These are phyloP conservation scores for Zopfia rhizophila DNA, from an alignment of 2,329 filamentous ascomycete species.

Conservation along the genomic window DNA sequence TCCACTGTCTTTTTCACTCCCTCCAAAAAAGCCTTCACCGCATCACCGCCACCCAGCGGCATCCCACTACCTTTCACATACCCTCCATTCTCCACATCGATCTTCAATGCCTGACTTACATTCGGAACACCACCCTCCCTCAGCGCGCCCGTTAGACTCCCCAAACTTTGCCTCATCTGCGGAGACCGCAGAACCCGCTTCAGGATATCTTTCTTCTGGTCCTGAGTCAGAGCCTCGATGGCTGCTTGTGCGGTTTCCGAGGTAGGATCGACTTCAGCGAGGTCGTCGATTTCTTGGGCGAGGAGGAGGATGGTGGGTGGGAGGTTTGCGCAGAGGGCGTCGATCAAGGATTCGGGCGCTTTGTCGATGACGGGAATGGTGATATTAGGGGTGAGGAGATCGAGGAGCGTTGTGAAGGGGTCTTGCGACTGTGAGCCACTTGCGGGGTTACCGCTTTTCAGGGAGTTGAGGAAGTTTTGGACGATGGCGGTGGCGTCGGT, in stretches of 20 bases:
- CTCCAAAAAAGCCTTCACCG: constrained; percentile 89
- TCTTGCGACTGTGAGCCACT: constrained; percentile 63
- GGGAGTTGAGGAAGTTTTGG: constrained; percentile 86
- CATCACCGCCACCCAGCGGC: constrained; percentile 87
- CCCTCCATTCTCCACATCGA: constrained; percentile 86
- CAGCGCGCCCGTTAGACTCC: constrained; percentile 85
- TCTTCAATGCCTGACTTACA: constrained; percentile 84
- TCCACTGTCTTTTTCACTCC: constrained; percentile 84
- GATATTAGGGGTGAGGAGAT: constrained; percentile 80
- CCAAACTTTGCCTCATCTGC: constrained; percentile 88
- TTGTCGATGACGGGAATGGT: constrained; percentile 82
- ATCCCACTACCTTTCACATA: constrained; percentile 80
- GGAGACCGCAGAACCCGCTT: constrained; percentile 86
- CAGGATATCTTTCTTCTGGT: constrained; percentile 83
- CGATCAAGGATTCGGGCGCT: constrained; percentile 70
- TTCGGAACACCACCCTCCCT: constrained; percentile 90
- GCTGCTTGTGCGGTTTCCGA: constrained; percentile 76
- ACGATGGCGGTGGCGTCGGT: constrained; percentile 80
- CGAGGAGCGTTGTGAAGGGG: constrained; percentile 83
- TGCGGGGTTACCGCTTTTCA: constrained; percentile 67
- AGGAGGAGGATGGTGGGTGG: constrained; percentile 83
- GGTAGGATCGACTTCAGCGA: constrained; percentile 72
- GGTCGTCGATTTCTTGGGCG: constrained; percentile 72
- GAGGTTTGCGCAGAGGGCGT: constrained; percentile 79
- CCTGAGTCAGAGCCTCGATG: constrained; percentile 75